These are phyloP conservation scores for Beauveria asiatica DNA, from an alignment of 2,329 filamentous ascomycete genomes.

Conservation along the genomic window DNA sequence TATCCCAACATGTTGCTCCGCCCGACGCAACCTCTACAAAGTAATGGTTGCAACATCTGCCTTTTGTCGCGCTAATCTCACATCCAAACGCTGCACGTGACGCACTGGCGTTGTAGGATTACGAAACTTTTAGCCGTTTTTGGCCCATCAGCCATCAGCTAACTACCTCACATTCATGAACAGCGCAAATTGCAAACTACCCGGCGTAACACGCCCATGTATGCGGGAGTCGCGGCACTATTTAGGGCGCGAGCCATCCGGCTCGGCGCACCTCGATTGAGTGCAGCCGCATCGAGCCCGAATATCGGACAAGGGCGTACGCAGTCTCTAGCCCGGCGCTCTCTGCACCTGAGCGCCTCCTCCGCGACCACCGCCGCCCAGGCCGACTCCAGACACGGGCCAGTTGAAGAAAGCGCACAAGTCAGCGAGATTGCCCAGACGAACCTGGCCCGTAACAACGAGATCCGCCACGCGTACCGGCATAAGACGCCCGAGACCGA, in stretches of 20 bases:
- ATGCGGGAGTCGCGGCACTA: constrained; percentile 7
- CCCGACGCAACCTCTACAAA: background rate
- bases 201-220: constrained; percentile 9
- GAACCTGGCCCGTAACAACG: background rate
- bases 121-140: background rate
- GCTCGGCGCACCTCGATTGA: background rate
- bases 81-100: constrained; percentile 5
- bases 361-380: background rate
- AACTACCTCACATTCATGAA: background rate
- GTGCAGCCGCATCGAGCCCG: background rate
- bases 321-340: background rate
- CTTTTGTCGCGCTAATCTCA: background rate
- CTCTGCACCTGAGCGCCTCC: background rate
- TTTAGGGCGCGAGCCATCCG: constrained; percentile 1
- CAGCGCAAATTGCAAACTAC: background rate
- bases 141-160: background rate
- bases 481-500: constrained; percentile 6
- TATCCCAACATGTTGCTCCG: too few species aligned
- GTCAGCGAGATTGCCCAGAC: background rate
- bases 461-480: background rate
- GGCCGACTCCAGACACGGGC: background rate
- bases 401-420: background rate
- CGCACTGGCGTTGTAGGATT: background rate
- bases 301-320: background rate
- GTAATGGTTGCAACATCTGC: background rate